Base-by-base conservation (phyloP, 768 basidiomycete genomes). In the Boletus pseudopeckii region DNA sequence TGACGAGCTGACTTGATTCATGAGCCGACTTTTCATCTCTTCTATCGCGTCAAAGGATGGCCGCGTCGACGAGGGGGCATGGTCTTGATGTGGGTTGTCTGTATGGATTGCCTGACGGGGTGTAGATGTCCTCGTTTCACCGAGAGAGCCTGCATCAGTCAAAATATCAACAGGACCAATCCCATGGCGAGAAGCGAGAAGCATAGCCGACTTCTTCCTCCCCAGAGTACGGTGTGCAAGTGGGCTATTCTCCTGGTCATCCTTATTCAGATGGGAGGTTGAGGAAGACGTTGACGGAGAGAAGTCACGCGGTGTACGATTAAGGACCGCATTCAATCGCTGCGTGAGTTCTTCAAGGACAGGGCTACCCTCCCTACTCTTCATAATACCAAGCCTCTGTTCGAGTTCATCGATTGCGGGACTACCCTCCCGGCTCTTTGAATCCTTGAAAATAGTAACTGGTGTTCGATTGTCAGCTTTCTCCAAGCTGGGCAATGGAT, bases 341-440 rank as follows among this genome's bases (percentile, higher is more conserved):
- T 77, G 78, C 14, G 74, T 73, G 38, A 80, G 72, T 57, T 82
- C 81, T 53, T 80, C 78, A 18, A 80, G 64, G 9, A 76, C 75
- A 13, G 83, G 82, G 52, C 82, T 85, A 33, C 76, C 73, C 57
- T 82, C 80, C 18, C 80, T 75, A 45, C 69, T 80, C 64, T 72
- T 81, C 45, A 71, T 65, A 38, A 87, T 80, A 11, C 84, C 81
- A 40, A 86, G 69, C 22, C 82, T 75, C 58, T 81, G 78, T 56
- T 86, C 81, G 17, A 85, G 72, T 63, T 87, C 85, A 50, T 83
- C 83, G 22, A 87, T 75, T 40, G 81, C 77, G 41, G 86, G 84
- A 59, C 80, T 85, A 37, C 73, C 74, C 57, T 85, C 83, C 43
- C 75, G 70, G 53, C 75, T 78, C 57, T 70, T 75, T 22, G 63